Conservation (phyloP, 805 yeast genomes). For the Torulaspora microellipsoides region DNA sequence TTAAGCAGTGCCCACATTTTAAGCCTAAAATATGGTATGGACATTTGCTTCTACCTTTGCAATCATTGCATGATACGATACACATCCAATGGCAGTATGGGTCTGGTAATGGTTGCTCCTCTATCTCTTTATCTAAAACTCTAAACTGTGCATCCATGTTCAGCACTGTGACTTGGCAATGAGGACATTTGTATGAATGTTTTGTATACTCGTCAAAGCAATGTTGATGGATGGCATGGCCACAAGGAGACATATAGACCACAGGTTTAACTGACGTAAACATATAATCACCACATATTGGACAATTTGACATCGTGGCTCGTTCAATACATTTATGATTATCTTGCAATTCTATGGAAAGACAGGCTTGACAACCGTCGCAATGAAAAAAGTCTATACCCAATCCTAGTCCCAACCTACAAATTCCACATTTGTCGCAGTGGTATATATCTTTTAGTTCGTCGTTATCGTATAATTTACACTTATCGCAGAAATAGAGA, state of each 20-base stretch:
- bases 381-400: slow-evolving; percentile 92
- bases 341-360: slow-evolving; percentile 70
- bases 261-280: slow-evolving; percentile 78
- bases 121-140: slow-evolving; percentile 78
- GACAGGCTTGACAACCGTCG: slow-evolving; percentile 81
- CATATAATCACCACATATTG: slow-evolving; percentile 87
- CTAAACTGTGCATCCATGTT: slow-evolving; percentile 89
- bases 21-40: slow-evolving; percentile 81
- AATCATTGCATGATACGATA: slow-evolving; percentile 77
- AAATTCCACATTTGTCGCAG: slow-evolving; percentile 89
- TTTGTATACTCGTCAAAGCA: slow-evolving; percentile 81
- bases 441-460: slow-evolving; percentile 79
- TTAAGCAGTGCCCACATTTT: slow-evolving; percentile 79
- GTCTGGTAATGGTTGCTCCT: slow-evolving; percentile 68
- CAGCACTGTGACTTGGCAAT: slow-evolving; percentile 76
- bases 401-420: slow-evolving; percentile 83
- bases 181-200: slow-evolving; percentile 86
- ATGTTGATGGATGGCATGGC: slow-evolving; percentile 85
- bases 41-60: slow-evolving; percentile 74
- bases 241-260: slow-evolving; percentile 84
- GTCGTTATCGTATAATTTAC: slow-evolving; percentile 82
- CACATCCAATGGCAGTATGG: slow-evolving; percentile 76
- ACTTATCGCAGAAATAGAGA: slow-evolving; percentile 67
- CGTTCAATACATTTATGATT: slow-evolving; percentile 82
- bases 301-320: slow-evolving; percentile 87